Percentiles rank a stretch among this genome's conserved stretches.
These are phyloP conservation scores for Penicillium sp. DNA, from an alignment of 2,329 filamentous ascomycete genomes.

Conservation along the genomic window DNA sequence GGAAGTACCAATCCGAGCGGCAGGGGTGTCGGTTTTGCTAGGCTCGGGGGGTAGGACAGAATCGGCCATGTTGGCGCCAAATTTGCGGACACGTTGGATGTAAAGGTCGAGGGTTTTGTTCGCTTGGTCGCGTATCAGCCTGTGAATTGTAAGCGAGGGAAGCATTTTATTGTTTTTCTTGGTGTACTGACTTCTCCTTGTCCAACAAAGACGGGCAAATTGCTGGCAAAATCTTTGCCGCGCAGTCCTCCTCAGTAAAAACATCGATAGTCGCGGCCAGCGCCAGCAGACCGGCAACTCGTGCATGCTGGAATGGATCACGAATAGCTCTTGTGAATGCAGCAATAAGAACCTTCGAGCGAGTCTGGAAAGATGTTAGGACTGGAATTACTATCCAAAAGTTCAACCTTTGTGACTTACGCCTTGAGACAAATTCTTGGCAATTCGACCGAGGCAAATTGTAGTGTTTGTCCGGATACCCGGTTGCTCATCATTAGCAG, in stretches of 20 bases:
- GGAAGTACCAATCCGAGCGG: slow-evolving; percentile 79
- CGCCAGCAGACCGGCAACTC: slow-evolving; percentile 86
- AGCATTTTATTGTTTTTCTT: background rate
- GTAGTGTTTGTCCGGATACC: slow-evolving; percentile 98
- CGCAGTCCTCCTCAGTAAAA: slow-evolving; percentile 89
- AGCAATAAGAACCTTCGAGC: slow-evolving; percentile 88
- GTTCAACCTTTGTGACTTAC: slow-evolving; percentile 37
- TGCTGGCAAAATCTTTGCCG: slow-evolving; percentile 77
- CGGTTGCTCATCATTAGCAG: slow-evolving; percentile 95
- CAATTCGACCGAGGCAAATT: slow-evolving; percentile 95
- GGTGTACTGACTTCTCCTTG: slow-evolving; percentile 74
- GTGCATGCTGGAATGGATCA: slow-evolving; percentile 92
- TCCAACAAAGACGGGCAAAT: slow-evolving; percentile 86
- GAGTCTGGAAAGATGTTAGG: slow-evolving; percentile 58
- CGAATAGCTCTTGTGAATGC: slow-evolving; percentile 87
- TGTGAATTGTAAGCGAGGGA: slow-evolving; percentile 22
- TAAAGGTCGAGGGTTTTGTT: slow-evolving; percentile 88
- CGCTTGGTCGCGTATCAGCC: slow-evolving; percentile 84
- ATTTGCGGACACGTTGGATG: slow-evolving; percentile 79
- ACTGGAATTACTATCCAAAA: too few species aligned
- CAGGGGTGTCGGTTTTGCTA: slow-evolving; percentile 59
- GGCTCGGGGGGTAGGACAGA: slow-evolving; percentile 66
- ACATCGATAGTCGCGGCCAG: slow-evolving; percentile 82
- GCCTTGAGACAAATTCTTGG: slow-evolving; percentile 76
- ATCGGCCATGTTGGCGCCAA: slow-evolving; percentile 77